Evolutionary conservation across 129 eudicot genomes (phyloP).

Genomic region (Ambrosia trifida): DNA sequence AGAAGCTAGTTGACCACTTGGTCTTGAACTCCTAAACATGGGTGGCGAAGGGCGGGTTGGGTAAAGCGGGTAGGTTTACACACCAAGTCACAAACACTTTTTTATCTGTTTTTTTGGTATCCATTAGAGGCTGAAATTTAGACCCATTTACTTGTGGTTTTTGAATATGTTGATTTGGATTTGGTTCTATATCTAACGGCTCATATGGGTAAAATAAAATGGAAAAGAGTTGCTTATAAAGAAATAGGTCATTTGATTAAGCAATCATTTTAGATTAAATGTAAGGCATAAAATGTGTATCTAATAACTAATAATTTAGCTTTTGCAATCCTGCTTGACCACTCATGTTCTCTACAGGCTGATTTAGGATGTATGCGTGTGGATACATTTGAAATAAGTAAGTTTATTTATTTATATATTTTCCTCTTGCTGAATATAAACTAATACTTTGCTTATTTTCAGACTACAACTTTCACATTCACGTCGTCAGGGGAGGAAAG

Average conservation of each 20-base stretch:
- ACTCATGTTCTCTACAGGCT: too few relatives aligned
- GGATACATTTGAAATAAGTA: too few relatives aligned
- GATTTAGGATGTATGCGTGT: too few relatives aligned
- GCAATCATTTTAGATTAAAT: too few relatives aligned
- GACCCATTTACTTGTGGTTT: background rate
- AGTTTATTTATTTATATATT: background rate
- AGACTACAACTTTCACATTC: conserved; percentile 92
- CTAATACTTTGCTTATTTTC: background rate
- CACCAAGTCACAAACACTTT: background rate
- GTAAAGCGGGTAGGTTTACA: background rate
- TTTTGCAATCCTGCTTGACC: too few relatives aligned
- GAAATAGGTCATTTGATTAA: too few relatives aligned
- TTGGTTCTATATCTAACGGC: too few relatives aligned
- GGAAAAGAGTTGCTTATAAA: too few relatives aligned
- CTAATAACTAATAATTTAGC: too few relatives aligned
- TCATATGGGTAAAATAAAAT: too few relatives aligned
- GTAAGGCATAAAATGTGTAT: too few relatives aligned
- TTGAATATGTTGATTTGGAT: background rate
- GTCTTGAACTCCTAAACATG: too few relatives aligned
- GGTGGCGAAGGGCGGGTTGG: background rate
- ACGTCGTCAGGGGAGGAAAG: conserved; percentile 80
- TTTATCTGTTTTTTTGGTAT: background rate
- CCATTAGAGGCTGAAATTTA: background rate
- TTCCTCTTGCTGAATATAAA: background rate
- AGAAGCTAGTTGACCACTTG: background rate